phyloP scores from a whole-genome alignment of 495 filamentous ascomycete genomes.

The Penicillium steckii region DNA sequence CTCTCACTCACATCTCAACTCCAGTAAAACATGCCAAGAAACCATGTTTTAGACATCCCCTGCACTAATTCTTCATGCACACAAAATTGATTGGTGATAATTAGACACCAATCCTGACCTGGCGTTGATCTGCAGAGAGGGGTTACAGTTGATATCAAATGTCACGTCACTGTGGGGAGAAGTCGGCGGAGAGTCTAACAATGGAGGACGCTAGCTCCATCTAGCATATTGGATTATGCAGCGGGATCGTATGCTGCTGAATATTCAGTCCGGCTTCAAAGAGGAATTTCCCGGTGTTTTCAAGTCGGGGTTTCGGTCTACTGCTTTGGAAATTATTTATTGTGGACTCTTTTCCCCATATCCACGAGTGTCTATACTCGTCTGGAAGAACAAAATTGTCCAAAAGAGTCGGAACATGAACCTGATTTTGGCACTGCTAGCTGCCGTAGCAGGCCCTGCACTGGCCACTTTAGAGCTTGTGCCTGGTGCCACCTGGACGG shows the following conservation, averaged over 20 bases:
- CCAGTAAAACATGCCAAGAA: background rate
- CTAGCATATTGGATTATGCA: background rate
- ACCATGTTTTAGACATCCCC: background rate
- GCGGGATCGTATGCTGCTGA: background rate
- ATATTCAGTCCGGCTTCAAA: background rate
- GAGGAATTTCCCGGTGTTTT: background rate
- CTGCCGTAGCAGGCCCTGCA: background rate
- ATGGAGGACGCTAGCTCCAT: background rate
- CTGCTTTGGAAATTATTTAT: no score
- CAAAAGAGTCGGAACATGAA: background rate
- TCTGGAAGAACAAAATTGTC: background rate
- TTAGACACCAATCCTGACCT: background rate
- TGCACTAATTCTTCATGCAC: background rate
- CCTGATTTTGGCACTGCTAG: background rate
- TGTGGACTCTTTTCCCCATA: no score
- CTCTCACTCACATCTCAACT: background rate
- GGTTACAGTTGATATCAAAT: background rate
- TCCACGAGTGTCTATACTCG: no score
- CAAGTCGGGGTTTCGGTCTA: background rate
- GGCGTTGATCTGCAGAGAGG: background rate
- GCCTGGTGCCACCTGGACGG: background rate
- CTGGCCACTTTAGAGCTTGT: background rate
- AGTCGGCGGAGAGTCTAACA: background rate
- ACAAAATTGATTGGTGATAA: background rate
- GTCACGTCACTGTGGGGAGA: constrained; percentile 1